Evolutionary conservation across 2,329 filamentous ascomycete species (phyloP).

Genomic region (Claviceps lovelessii): DNA sequence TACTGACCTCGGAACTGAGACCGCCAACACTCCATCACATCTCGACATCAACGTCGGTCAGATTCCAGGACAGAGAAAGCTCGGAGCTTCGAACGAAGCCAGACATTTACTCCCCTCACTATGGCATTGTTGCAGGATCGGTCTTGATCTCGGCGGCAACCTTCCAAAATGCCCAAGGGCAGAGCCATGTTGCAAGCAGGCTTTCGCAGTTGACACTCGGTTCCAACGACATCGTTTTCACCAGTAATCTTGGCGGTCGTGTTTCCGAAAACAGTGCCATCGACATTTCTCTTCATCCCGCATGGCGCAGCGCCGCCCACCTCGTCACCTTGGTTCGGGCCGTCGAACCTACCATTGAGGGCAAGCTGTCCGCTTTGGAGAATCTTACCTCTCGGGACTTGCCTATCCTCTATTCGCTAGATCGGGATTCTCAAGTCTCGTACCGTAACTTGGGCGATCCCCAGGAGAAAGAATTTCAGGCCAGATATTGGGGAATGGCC

Average conservation of each 20-base stretch:
- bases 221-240: not conserved
- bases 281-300: not conserved
- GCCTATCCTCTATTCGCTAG: not conserved
- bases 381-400: not conserved
- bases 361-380: not conserved
- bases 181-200: not conserved
- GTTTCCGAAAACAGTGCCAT: not conserved
- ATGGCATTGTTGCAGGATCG: not conserved
- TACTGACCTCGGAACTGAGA: not conserved
- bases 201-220: not conserved
- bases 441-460: conserved; percentile 1
- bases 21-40: not conserved
- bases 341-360: not conserved
- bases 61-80: not conserved
- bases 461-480: not conserved
- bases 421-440: not conserved
- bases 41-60: not conserved
- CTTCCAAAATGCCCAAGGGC: not conserved
- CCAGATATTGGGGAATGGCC: not conserved
- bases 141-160: not conserved
- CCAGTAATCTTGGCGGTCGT: not conserved
- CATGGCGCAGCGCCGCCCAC: conserved; percentile 1
- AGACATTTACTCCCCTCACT: not conserved
- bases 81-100: not conserved
- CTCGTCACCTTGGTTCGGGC: not conserved